Percentiles rank a stretch among this genome's conserved stretches.
These are phyloP conservation scores for Boletus semigastroideus DNA, from an alignment of 1,284 basidiomycete species.

Conservation along the genomic window DNA sequence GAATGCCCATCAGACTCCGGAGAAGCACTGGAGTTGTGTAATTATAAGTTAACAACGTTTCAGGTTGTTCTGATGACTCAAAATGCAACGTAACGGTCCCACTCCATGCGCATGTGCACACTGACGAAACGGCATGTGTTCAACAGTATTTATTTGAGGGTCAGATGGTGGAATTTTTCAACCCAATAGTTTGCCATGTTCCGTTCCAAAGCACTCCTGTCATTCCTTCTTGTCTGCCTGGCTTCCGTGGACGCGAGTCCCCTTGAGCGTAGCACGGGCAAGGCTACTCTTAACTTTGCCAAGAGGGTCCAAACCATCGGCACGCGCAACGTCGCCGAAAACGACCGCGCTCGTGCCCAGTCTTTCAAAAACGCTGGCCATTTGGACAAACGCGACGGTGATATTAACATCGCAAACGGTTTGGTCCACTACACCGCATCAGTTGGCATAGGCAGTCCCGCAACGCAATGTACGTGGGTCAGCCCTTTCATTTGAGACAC, in stretches of 20 bases:
- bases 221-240: conserved; percentile 11
- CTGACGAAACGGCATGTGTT: too few species aligned
- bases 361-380: conserved; percentile 3
- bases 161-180: too few species aligned
- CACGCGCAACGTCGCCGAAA: not conserved
- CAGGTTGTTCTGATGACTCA: too few species aligned
- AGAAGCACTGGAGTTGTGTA: too few species aligned
- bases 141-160: too few species aligned
- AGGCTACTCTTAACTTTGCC: not conserved
- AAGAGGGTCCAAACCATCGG: conserved; percentile 2
- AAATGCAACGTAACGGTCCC: too few species aligned
- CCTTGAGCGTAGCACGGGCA: conserved; percentile 11
- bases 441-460: conserved; percentile 36
- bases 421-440: conserved; percentile 13
- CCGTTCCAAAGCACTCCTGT: conserved; percentile 11
- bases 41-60: too few species aligned
- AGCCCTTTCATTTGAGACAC: conserved; percentile 7
- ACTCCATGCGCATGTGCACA: too few species aligned
- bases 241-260: conserved; percentile 14
- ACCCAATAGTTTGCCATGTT: not conserved
- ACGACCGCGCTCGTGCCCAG: not conserved
- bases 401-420: not conserved
- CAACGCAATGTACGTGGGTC: conserved; percentile 39
- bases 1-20: too few species aligned
- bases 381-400: not conserved